These are phyloP conservation scores for Daldinia sp. DNA, from an alignment of 2,329 filamentous ascomycete species.

Conservation along the genomic window DNA sequence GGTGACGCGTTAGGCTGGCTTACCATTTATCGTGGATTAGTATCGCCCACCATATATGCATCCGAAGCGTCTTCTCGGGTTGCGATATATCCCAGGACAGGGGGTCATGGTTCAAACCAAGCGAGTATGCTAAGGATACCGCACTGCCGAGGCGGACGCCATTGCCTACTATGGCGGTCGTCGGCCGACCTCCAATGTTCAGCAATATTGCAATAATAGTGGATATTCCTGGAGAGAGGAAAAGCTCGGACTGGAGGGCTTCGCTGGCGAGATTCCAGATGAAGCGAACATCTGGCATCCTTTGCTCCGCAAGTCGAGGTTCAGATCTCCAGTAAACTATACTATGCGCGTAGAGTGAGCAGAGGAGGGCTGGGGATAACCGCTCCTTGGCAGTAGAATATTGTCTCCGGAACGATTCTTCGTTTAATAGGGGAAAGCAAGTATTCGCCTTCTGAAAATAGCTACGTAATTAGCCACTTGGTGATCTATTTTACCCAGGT, in stretches of 20 bases:
- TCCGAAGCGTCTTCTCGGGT: slow-evolving; percentile 59
- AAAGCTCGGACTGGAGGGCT: slow-evolving; percentile 66
- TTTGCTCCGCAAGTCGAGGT: slow-evolving; percentile 53
- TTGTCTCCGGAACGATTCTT: slow-evolving; percentile 59
- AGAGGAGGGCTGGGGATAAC: slow-evolving; percentile 64
- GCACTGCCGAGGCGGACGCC: slow-evolving; percentile 59
- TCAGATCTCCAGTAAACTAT: slow-evolving; percentile 65
- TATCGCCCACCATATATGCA: slow-evolving; percentile 65
- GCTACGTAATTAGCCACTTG: slow-evolving; percentile 58
- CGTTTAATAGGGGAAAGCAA: slow-evolving; percentile 70
- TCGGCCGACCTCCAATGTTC: slow-evolving; percentile 67
- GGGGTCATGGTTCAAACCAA: slow-evolving; percentile 64
- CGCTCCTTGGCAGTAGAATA: slow-evolving; percentile 55
- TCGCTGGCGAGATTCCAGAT: slow-evolving; percentile 69
- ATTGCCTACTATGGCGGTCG: slow-evolving; percentile 67
- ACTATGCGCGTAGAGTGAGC: slow-evolving; percentile 65
- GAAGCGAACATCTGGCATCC: slow-evolving; percentile 65
- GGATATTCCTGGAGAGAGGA: slow-evolving; percentile 65
- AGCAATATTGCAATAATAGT: slow-evolving; percentile 65
- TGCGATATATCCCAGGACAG: slow-evolving; percentile 60
- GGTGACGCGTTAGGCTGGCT: slow-evolving; percentile 26
- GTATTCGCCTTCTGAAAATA: slow-evolving; percentile 64
- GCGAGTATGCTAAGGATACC: slow-evolving; percentile 60
- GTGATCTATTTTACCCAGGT: not conserved
- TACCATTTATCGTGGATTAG: slow-evolving; percentile 65